Percentiles rank a stretch among this genome's conserved stretches.
phyloP scores from a whole-genome alignment of 164 flowering plant genomes.

The Vitis riparia region DNA sequence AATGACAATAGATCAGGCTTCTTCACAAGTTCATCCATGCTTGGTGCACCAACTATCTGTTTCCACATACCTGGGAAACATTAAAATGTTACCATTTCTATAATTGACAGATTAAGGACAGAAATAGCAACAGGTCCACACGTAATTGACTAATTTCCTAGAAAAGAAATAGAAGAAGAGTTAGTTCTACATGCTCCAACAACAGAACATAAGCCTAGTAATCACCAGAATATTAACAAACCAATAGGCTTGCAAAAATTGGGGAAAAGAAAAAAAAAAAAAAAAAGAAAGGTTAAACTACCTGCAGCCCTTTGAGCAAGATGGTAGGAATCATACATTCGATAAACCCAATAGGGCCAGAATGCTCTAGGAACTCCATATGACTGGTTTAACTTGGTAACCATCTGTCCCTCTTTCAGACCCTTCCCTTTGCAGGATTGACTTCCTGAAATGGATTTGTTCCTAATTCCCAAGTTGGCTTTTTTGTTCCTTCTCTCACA shows the following conservation, averaged over 20 bases:
- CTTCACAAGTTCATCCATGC: conserved; percentile 64
- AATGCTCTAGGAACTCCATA: conserved; percentile 60
- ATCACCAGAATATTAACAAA: not conserved
- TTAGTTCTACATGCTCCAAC: not conserved
- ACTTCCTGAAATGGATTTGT: conserved; percentile 15
- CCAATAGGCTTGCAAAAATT: not conserved
- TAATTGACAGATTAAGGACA: not conserved
- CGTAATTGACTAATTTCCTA: too few relatives aligned
- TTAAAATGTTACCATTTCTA: conserved; percentile 5
- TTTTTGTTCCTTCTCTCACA: conserved; percentile 18
- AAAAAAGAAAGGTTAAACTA: conserved; percentile 25
- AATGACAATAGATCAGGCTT: conserved; percentile 87
- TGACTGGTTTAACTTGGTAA: conserved; percentile 20
- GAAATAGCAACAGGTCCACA: too few relatives aligned
- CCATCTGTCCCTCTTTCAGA: conserved; percentile 21
- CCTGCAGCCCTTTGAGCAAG: conserved; percentile 88
- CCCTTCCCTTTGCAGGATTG: conserved; percentile 21
- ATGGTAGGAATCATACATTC: conserved; percentile 82
- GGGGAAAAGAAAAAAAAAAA: not conserved
- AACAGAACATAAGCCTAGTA: not conserved
- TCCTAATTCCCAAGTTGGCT: conserved; percentile 12
- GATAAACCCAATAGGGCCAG: conserved; percentile 91
- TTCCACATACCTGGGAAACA: conserved; percentile 85
- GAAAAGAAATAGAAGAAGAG: not conserved
- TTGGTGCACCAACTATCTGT: conserved; percentile 65